Evolutionary conservation across 2,329 filamentous ascomycete species (phyloP).

Genomic region (Cladosporium sp.): DNA sequence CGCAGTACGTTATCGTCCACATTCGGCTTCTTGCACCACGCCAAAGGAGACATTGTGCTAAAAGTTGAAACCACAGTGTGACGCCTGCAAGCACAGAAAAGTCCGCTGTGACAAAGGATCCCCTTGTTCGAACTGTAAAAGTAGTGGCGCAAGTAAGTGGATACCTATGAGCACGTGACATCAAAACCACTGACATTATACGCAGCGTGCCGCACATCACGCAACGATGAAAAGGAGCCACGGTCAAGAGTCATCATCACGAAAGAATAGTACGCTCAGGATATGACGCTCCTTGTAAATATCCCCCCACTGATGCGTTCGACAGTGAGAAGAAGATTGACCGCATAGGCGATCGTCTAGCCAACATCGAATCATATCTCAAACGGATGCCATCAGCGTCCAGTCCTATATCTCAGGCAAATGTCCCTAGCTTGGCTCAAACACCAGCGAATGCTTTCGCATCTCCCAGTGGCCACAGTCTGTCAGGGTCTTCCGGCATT

Average conservation of each 20-base stretch:
- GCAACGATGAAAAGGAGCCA: constrained; percentile 14
- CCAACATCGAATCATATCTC: constrained; percentile 23
- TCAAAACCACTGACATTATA: neutral
- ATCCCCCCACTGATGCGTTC: neutral
- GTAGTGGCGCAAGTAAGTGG: constrained; percentile 19
- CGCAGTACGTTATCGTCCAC: constrained; percentile 1
- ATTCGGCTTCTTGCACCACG: neutral
- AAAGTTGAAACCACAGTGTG: constrained; percentile 13
- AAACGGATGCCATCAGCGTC: constrained; percentile 20
- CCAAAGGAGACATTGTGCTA: neutral
- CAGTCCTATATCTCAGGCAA: constrained; percentile 13
- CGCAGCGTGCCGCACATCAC: constrained; percentile 20
- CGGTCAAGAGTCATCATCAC: constrained; percentile 23
- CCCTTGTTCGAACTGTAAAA: constrained; percentile 21
- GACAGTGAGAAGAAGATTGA: constrained; percentile 30
- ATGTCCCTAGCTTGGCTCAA: constrained; percentile 11
- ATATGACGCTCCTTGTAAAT: neutral
- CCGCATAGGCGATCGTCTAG: constrained; percentile 24
- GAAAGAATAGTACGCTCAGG: constrained; percentile 20
- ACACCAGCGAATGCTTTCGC: constrained; percentile 4
- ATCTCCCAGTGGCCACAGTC: constrained; percentile 18
- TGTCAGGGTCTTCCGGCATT: constrained; percentile 5
- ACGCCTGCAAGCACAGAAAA: constrained; percentile 21
- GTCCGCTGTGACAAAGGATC: constrained; percentile 22
- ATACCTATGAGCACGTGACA: neutral